Percentiles rank a stretch among this genome's conserved stretches.
Conservation (phyloP, 2,329 filamentous ascomycete genomes). For the Colletotrichum sp. region DNA sequence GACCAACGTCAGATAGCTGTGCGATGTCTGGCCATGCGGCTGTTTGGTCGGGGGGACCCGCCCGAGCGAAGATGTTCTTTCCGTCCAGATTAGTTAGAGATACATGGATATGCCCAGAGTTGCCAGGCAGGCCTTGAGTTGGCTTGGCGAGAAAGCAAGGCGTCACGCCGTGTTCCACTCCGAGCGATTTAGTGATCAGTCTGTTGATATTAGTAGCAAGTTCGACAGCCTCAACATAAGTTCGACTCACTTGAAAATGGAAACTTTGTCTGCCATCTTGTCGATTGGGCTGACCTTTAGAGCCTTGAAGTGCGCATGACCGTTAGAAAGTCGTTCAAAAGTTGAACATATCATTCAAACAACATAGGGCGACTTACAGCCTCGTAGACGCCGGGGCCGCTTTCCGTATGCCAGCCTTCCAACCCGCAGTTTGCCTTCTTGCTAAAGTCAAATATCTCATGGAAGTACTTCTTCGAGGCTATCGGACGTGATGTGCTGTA, state of each 20-base stretch:
- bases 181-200: neutral
- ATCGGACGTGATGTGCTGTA: neutral
- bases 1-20: neutral
- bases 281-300: neutral
- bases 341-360: accelerated
- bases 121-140: neutral
- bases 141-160: neutral
- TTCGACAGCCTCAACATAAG: neutral
- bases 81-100: neutral
- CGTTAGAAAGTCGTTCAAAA: too few species aligned
- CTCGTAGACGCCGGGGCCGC: neutral
- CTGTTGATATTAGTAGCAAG: neutral
- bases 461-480: neutral
- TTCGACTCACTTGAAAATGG: neutral
- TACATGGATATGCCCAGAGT: neutral
- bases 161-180: neutral
- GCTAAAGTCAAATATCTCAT: neutral
- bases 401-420: neutral
- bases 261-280: neutral
- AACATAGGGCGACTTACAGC: neutral
- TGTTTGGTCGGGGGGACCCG: neutral
- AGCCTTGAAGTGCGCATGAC: neutral
- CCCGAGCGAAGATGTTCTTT: neutral
- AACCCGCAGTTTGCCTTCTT: neutral
- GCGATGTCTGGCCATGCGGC: neutral